phyloP scores from a whole-genome alignment of 306 rosid species.

The Amphicarpaea edgeworthii region DNA sequence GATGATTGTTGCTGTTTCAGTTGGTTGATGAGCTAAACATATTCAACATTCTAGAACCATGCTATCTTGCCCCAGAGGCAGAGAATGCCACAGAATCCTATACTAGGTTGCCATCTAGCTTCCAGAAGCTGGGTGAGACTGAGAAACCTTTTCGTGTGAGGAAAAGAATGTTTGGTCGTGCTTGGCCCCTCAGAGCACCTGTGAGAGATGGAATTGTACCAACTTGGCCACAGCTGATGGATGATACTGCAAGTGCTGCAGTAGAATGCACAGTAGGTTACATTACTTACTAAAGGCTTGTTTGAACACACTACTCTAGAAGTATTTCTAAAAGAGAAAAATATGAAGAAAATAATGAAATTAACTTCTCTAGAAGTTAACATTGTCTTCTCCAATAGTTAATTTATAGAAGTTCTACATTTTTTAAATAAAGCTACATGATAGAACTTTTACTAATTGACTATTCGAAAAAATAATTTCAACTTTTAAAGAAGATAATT shows the following conservation, averaged over 20 bases:
- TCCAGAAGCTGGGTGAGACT: constrained; percentile 74
- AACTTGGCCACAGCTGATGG: constrained; percentile 80
- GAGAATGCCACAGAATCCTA: constrained; percentile 46
- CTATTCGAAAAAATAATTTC: too few species aligned
- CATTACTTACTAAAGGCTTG: too few species aligned
- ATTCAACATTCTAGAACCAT: constrained; percentile 91
- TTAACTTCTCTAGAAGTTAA: too few species aligned
- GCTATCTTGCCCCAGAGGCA: constrained; percentile 65
- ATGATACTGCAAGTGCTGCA: too few species aligned
- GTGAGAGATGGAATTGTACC: constrained; percentile 88
- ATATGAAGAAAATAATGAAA: too few species aligned
- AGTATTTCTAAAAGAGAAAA: too few species aligned
- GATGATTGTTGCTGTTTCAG: constrained; percentile 53
- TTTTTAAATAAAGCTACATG: too few species aligned
- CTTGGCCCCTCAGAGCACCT: constrained; percentile 96
- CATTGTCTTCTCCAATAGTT: too few species aligned
- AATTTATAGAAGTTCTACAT: too few species aligned
- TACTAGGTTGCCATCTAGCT: constrained; percentile 71
- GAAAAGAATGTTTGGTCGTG: constrained; percentile 93
- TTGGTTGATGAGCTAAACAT: constrained; percentile 66
- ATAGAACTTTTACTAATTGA: too few species aligned
- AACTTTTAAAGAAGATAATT: too few species aligned
- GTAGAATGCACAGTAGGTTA: constrained; percentile 73
- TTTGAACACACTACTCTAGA: too few species aligned
- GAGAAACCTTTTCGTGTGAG: constrained; percentile 88